Evolutionary conservation across 2,329 filamentous ascomycete genomes (phyloP), one percentile per base, ranked within the genome.

Genomic region (Xylariaceae sp.): DNA sequence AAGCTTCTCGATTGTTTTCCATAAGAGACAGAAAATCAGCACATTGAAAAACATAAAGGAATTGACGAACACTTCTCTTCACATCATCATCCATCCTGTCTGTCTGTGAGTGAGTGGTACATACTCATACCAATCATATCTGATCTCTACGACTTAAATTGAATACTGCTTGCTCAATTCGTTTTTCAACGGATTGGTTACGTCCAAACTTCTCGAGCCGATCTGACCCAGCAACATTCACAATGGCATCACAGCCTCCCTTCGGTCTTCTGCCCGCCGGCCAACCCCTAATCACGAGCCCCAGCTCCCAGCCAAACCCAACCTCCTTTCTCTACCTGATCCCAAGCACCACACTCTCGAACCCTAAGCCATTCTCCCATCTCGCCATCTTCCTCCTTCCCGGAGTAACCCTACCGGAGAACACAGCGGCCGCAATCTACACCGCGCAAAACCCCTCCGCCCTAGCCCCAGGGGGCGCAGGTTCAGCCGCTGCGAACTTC

Each of bases 311-410:
- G 1, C 83, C 75, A 2, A 64, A 62, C 48, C 44, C 65, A 4
- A 67, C 66, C 0, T 68, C 68, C 50, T 80, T 84, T 66, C 76
- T 85, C 58, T 87, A 82, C 74, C 74, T 84, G 2, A 77, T 81
- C 53, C 79, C 80, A 23, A 71, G 75, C 2, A 79, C 74, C n/a
- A 62, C 68, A 4, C 65, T 69, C 5, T 37, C 67, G 17, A 60
- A 64, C 54, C 64, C 71, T 0, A 77, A 77, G 49, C 68, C 84
- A 55, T 91, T 94, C 73, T 86, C 88, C 13, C 92, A 97, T 73
- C 83, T 97, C 57, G 88, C 92, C 69, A 86, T 97, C 59, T 96
- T 97, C 77, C 80, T 97, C 42, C 83, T 97, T 0, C 95, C 94
- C 0, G 88, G 88, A 49, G 80, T 88, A 8, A 74, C 81, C 8